Conservation (phyloP, 2,329 filamentous ascomycete species). For the Apiospora sp. region DNA sequence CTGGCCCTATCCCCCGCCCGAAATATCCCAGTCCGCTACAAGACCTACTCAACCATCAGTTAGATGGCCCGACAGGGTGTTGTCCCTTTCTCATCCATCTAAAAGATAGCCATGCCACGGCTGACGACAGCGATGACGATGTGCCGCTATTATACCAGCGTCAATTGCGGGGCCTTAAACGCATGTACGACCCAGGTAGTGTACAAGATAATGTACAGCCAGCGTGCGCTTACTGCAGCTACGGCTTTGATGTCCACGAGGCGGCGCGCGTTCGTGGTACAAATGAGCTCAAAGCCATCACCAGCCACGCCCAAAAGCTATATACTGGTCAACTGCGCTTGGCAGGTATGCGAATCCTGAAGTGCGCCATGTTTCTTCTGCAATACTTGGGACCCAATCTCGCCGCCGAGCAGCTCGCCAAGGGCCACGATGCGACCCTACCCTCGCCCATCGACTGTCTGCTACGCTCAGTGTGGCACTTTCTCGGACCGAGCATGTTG, state of each 20-base stretch:
- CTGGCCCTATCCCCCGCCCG: neutral
- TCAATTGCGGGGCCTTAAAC: neutral
- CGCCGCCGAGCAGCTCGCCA: neutral
- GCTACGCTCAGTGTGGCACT: slow-evolving; percentile 4
- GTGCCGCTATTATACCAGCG: neutral
- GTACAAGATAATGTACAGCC: neutral
- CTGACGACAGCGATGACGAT: neutral
- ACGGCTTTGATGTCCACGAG: neutral
- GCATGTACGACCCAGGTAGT: neutral
- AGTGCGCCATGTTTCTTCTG: neutral
- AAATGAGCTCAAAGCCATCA: neutral
- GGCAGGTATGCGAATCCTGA: neutral
- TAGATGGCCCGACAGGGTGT: neutral
- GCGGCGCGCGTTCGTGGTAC: neutral
- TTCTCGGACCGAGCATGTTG: neutral
- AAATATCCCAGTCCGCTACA: slow-evolving; percentile 30
- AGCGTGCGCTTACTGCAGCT: neutral
- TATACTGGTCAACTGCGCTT: neutral
- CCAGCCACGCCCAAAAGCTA: neutral
- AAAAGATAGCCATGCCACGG: no score
- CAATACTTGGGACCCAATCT: neutral
- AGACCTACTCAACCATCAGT: slow-evolving; percentile 28
- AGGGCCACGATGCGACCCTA: neutral
- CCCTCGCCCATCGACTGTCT: neutral
- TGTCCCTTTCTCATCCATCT: neutral